These are phyloP conservation scores for Polysphondylium violaceum DNA, from an alignment of 78 protist genomes.

Conservation along the genomic window DNA sequence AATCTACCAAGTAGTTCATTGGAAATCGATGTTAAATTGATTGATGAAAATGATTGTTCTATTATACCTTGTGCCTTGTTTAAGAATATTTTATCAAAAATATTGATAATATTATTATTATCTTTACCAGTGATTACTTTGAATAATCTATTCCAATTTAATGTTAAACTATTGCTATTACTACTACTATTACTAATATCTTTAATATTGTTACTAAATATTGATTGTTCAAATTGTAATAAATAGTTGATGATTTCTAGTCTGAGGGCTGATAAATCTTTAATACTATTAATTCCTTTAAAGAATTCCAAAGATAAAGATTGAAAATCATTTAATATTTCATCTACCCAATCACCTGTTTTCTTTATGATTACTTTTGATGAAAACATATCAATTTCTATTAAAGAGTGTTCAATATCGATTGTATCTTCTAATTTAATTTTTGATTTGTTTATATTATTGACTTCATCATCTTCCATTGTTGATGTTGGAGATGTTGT, in stretches of 20 bases:
- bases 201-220: background rate
- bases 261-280: conserved; percentile 25
- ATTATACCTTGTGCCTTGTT: conserved; percentile 16
- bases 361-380: background rate
- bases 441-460: background rate
- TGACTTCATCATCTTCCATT: background rate
- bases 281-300: background rate
- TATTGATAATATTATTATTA: background rate
- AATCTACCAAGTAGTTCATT: background rate
- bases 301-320: background rate
- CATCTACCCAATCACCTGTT: conserved; percentile 56
- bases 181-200: background rate
- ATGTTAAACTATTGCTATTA: background rate
- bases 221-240: background rate
- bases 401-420: conserved; percentile 10
- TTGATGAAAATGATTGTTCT: conserved; percentile 3
- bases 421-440: background rate
- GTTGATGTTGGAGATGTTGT: background rate
- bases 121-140: conserved; percentile 14
- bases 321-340: background rate
- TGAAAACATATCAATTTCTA: conserved; percentile 25
- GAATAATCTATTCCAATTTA: background rate
- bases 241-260: conserved; percentile 15
- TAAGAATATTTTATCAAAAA: conserved; percentile 50
- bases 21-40: conserved; percentile 22